Percentiles rank a stretch among this genome's conserved stretches.
Conservation (phyloP, 2,329 filamentous ascomycete genomes). For the Clonostachys solani region DNA sequence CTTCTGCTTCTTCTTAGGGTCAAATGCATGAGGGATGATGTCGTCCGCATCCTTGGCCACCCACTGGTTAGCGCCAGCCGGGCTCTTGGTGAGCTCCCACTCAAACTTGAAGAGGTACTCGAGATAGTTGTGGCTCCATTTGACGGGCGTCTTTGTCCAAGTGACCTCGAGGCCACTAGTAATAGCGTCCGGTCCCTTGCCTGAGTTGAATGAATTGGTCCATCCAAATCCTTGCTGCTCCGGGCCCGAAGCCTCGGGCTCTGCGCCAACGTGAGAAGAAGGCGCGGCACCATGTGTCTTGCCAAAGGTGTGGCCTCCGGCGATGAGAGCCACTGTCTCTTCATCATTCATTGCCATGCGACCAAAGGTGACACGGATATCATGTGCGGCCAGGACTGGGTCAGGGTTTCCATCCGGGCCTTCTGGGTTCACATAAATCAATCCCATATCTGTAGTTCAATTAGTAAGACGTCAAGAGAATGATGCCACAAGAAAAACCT, state of each 20-base stretch:
- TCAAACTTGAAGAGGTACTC: constrained; percentile 76
- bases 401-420: constrained; percentile 71
- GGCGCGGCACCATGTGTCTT: constrained; percentile 75
- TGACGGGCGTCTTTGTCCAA: constrained; percentile 72
- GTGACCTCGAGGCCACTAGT: constrained; percentile 75
- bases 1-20: constrained; percentile 65
- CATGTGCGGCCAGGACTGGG: constrained; percentile 61
- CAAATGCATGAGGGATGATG: constrained; percentile 68
- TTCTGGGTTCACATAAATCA: constrained; percentile 69
- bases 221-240: constrained; percentile 70
- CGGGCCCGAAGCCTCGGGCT: constrained; percentile 61
- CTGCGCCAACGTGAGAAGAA: constrained; percentile 58
- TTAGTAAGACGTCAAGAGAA: too few relatives aligned
- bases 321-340: constrained; percentile 76
- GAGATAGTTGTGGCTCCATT: constrained; percentile 73
- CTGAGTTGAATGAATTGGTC: constrained; percentile 58
- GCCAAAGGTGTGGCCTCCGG: constrained; percentile 74
- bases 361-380: constrained; percentile 66
- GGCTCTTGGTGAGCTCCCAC: constrained; percentile 73
- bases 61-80: constrained; percentile 75
- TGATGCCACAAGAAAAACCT: too few relatives aligned
- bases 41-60: constrained; percentile 57
- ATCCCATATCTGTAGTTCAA: constrained; percentile 47
- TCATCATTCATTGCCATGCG: constrained; percentile 66
- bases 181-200: constrained; percentile 69